Percentiles rank a stretch among this genome's conserved stretches.
These are phyloP conservation scores for Fomitopsis palustris DNA, from an alignment of 1,284 basidiomycete species.

Conservation along the genomic window DNA sequence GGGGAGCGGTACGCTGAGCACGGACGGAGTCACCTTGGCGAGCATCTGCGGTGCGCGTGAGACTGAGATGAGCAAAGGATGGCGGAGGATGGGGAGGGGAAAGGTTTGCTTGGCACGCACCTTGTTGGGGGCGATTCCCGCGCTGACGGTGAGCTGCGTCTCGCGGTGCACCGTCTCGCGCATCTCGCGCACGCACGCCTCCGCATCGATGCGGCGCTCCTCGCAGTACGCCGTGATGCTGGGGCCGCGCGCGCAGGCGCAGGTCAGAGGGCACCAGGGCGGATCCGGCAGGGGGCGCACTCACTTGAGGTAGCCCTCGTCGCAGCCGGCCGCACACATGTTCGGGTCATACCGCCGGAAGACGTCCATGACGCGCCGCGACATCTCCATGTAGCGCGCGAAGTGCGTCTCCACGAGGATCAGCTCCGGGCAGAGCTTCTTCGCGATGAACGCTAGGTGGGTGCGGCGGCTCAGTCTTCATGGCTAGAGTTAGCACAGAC, in stretches of 20 bases:
- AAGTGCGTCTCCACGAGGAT: conserved; percentile 68
- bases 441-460: conserved; percentile 76
- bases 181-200: conserved; percentile 78
- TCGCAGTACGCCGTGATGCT: conserved; percentile 80
- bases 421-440: conserved; percentile 92
- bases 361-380: conserved; percentile 62
- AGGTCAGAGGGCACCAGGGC: not conserved
- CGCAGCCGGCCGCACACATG: conserved; percentile 78
- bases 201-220: conserved; percentile 60
- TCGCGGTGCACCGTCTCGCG: conserved; percentile 67
- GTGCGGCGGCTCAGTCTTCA: not conserved
- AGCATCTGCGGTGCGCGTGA: conserved; percentile 22
- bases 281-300: conserved; percentile 20
- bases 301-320: conserved; percentile 89
- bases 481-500: not conserved
- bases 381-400: conserved; percentile 70
- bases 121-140: conserved; percentile 89
- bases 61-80: conserved; percentile 5
- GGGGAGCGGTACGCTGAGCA: not conserved
- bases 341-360: conserved; percentile 79
- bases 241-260: not conserved
- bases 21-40: conserved; percentile 22
- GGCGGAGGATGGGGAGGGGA: too few species aligned
- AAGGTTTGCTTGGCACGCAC: too few species aligned
- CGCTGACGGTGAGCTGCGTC: conserved; percentile 88